phyloP scores from a whole-genome alignment of 2,329 filamentous ascomycete species.

The Phialemonium atrogriseum region DNA sequence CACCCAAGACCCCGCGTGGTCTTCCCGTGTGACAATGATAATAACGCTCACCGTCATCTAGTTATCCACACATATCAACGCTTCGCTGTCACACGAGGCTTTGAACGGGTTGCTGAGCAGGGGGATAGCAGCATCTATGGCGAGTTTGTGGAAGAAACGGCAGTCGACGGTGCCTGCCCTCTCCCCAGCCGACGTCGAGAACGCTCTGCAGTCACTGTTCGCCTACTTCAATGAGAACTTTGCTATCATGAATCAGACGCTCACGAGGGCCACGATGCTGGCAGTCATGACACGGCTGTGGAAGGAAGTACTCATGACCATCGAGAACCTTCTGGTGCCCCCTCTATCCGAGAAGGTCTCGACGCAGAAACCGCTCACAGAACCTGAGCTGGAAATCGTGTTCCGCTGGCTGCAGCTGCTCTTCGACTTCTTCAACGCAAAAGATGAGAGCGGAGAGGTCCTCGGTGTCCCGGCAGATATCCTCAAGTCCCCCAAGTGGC shows the following conservation, averaged over 20 bases:
- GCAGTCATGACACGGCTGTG: constrained; percentile 96
- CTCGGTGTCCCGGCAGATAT: constrained; percentile 86
- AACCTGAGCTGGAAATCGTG: constrained; percentile 87
- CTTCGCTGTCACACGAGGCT: constrained; percentile 76
- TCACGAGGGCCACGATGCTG: constrained; percentile 93
- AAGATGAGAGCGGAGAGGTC: constrained; percentile 69
- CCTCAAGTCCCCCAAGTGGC: constrained; percentile 94
- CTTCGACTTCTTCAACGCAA: constrained; percentile 90
- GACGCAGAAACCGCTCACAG: constrained; percentile 70
- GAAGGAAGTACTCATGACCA: constrained; percentile 93
- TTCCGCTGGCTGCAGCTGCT: constrained; percentile 90
- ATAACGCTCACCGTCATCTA: constrained; percentile 28
- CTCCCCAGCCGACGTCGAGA: constrained; percentile 67
- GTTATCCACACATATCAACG: constrained; percentile 88
- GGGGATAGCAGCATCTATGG: constrained; percentile 62
- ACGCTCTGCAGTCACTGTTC: constrained; percentile 76
- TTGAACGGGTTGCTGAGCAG: constrained; percentile 66
- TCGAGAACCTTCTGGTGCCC: constrained; percentile 84
- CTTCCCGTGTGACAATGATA: too few species aligned
- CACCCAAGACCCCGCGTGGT: neutral
- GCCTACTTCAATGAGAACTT: constrained; percentile 98
- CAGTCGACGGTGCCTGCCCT: constrained; percentile 47
- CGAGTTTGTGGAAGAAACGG: constrained; percentile 58
- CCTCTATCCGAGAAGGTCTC: constrained; percentile 93
- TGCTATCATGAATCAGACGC: constrained; percentile 94